A percentile compares a stretch with the other conserved stretches of the same genome.
These are phyloP conservation scores for Fusarium secorum DNA, from an alignment of 2,329 filamentous ascomycete genomes.

Conservation along the genomic window DNA sequence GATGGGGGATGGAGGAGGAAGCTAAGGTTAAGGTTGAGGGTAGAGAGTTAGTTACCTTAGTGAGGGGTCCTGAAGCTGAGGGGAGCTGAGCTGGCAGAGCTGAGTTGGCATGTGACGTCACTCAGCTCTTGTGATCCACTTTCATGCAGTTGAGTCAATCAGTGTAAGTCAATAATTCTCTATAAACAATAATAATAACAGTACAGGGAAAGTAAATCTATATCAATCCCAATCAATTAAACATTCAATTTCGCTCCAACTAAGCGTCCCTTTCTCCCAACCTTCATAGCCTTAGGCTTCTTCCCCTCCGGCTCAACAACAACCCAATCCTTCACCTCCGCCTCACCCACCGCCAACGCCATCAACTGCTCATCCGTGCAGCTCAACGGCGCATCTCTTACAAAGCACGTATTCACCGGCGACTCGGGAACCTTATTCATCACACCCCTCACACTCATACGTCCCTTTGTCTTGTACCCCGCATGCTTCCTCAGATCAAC, in stretches of 20 bases:
- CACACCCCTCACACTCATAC: constrained; percentile 59
- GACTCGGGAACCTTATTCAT: constrained; percentile 57
- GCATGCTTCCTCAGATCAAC: constrained; percentile 51
- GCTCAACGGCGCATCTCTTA: constrained; percentile 54
- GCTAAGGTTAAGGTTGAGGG: constrained; percentile 1
- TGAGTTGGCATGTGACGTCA: constrained; percentile 27
- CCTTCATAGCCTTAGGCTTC: not conserved
- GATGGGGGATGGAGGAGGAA: not conserved
- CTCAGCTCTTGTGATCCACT: constrained; percentile 11
- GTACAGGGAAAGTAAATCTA: not conserved
- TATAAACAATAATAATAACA: not conserved
- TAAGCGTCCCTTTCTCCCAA: not conserved
- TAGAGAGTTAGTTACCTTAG: not conserved
- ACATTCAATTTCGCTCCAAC: not conserved
- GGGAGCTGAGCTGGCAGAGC: constrained; percentile 13
- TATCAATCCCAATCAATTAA: not conserved
- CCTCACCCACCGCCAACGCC: constrained; percentile 29
- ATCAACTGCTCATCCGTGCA: constrained; percentile 46
- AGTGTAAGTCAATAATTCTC: not conserved
- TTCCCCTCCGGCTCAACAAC: constrained; percentile 23
- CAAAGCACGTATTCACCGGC: constrained; percentile 63
- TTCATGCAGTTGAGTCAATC: not conserved
- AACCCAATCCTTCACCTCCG: constrained; percentile 28
- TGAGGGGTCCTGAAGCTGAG: not conserved
- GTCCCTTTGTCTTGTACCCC: constrained; percentile 48